Conservation (phyloP, 495 filamentous ascomycete species). For the Penicillium cosmopolitanum region DNA sequence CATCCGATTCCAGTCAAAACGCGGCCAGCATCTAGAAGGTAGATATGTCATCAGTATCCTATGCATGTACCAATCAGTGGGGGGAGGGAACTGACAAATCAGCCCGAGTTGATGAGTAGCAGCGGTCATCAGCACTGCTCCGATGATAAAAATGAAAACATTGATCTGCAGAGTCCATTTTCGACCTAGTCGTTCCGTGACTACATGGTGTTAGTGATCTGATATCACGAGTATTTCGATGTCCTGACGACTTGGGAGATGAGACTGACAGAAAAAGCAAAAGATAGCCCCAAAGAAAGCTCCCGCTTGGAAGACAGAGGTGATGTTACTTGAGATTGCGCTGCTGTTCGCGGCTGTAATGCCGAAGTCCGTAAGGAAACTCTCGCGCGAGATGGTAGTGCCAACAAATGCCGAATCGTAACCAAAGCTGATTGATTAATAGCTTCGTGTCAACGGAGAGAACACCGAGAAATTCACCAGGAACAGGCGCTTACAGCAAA, state of each 20-base stretch:
- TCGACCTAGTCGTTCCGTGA: conserved; percentile 17
- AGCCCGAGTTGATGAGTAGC: conserved; percentile 8
- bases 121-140: conserved; percentile 11
- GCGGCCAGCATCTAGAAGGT: conserved; percentile 58
- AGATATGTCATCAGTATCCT: neutral
- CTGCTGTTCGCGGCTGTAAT: conserved; percentile 43
- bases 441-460: neutral
- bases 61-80: neutral
- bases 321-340: conserved; percentile 60
- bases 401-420: conserved; percentile 67
- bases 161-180: conserved; percentile 9
- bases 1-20: conserved; percentile 67
- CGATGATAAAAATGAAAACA: conserved; percentile 9
- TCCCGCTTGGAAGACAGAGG: conserved; percentile 62
- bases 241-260: neutral
- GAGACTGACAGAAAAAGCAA: conserved; percentile 29
- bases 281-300: conserved; percentile 60
- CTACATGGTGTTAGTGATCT: neutral
- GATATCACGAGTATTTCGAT: neutral
- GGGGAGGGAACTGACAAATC: conserved; percentile 27
- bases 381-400: conserved; percentile 59
- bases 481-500: conserved; percentile 3
- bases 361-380: conserved; percentile 57
- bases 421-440: conserved; percentile 29
- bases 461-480: neutral